These are phyloP conservation scores for Calycina marina DNA, from an alignment of 2,329 filamentous ascomycete genomes.

Conservation along the genomic window DNA sequence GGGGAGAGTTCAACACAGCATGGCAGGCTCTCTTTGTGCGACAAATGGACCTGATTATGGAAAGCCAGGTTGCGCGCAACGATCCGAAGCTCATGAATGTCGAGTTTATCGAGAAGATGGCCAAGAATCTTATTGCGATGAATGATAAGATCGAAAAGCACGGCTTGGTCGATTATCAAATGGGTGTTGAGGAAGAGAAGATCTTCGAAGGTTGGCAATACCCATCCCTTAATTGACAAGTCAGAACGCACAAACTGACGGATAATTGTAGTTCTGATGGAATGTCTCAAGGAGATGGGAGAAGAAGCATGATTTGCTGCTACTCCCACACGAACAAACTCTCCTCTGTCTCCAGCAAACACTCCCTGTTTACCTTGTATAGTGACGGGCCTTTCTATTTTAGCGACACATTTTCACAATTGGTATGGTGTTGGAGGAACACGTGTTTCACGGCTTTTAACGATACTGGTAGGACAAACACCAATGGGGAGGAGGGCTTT, in stretches of 20 bases:
- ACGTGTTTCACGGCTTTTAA: neutral
- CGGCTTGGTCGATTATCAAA: constrained; percentile 94
- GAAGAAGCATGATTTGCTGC: constrained; percentile 3
- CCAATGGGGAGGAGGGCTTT: neutral
- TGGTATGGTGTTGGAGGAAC: constrained; percentile 2
- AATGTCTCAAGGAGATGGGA: constrained; percentile 26
- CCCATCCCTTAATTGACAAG: neutral
- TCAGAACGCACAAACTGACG: neutral
- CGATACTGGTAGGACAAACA: neutral
- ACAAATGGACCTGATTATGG: constrained; percentile 56
- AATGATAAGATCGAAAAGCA: constrained; percentile 81
- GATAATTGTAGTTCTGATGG: constrained; percentile 31
- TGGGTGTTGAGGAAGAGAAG: constrained; percentile 89
- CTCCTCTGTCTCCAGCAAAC: neutral
- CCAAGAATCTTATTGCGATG: constrained; percentile 64
- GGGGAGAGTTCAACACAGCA: constrained; percentile 88
- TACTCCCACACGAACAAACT: constrained; percentile 13
- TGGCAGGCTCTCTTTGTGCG: constrained; percentile 76
- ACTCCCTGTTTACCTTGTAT: constrained; percentile 2
- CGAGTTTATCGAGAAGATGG: constrained; percentile 62
- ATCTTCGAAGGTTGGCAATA: constrained; percentile 57
- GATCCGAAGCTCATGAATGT: constrained; percentile 50
- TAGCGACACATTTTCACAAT: constrained; percentile 3
- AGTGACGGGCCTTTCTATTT: constrained; percentile 5
- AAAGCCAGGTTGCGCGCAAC: constrained; percentile 18